Percentiles rank a stretch among this genome's conserved stretches.
These are phyloP conservation scores for Colletotrichum navitas DNA, from an alignment of 2,329 filamentous ascomycete species.

Conservation along the genomic window DNA sequence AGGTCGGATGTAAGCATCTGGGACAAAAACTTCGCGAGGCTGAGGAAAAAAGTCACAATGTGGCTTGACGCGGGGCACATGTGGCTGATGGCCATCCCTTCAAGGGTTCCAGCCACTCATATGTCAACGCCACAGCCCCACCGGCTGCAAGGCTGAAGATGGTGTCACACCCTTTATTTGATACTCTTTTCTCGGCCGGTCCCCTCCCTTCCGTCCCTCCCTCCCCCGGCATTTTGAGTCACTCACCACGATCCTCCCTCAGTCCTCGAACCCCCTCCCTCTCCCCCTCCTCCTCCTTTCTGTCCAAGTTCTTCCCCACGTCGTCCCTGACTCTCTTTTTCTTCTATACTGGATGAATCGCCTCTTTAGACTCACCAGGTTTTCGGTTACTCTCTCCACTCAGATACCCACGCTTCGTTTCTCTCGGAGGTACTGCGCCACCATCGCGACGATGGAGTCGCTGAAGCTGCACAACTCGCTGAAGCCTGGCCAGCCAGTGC, in stretches of 20 bases:
- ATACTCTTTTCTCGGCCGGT: slow-evolving; percentile 20
- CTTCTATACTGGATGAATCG: slow-evolving; percentile 51
- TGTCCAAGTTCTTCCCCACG: neutral
- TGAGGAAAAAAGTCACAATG: slow-evolving; percentile 13
- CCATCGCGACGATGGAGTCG: slow-evolving; percentile 61
- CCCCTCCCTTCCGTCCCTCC: slow-evolving; percentile 11
- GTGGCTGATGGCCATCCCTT: neutral
- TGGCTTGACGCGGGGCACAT: slow-evolving; percentile 36
- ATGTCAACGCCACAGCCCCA: slow-evolving; percentile 12
- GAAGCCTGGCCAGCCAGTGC: slow-evolving; percentile 76
- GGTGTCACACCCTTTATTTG: slow-evolving; percentile 28
- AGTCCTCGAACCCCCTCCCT: neutral
- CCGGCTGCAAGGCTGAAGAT: slow-evolving; percentile 36
- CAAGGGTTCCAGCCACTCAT: neutral
- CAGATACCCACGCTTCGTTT: slow-evolving; percentile 45
- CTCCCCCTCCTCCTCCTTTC: neutral
- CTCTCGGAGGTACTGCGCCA: slow-evolving; percentile 53
- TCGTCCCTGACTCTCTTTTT: slow-evolving; percentile 3
- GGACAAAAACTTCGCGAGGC: slow-evolving; percentile 34
- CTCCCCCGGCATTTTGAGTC: slow-evolving; percentile 9
- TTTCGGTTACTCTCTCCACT: slow-evolving; percentile 48
- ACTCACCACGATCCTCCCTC: slow-evolving; percentile 24
- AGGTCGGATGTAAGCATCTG: neutral
- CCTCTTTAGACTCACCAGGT: slow-evolving; percentile 46
- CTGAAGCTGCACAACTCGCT: slow-evolving; percentile 86